Evolutionary conservation across 75 land plant species (phyloP).

Genomic region (Cunninghamia lanceolata): DNA sequence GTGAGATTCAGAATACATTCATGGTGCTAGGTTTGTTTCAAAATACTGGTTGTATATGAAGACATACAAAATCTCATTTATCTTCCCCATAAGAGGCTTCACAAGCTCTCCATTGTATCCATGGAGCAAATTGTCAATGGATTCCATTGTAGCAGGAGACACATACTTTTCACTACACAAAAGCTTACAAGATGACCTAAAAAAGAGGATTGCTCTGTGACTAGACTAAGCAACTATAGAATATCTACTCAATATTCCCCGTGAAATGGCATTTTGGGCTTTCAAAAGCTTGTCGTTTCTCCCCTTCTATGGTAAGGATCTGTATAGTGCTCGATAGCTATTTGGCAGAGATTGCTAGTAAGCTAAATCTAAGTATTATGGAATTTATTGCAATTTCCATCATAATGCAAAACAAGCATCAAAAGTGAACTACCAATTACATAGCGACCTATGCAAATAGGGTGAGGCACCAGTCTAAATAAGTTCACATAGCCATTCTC

Average conservation of each 20-base stretch:
- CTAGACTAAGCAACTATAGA: conserved; percentile 75
- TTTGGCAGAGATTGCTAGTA: conserved; percentile 62
- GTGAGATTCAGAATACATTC: too few species aligned
- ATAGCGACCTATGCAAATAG: too few species aligned
- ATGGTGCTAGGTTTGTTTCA: too few species aligned
- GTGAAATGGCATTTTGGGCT: conserved; percentile 30
- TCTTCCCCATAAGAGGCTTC: background rate
- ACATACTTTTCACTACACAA: conserved; percentile 77
- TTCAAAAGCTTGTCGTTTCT: conserved; percentile 24
- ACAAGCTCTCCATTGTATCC: too few species aligned
- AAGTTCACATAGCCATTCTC: too few species aligned
- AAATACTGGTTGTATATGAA: too few species aligned
- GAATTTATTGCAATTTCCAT: conserved; percentile 62
- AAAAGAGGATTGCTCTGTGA: conserved; percentile 58
- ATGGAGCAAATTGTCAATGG: background rate
- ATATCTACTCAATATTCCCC: conserved; percentile 63
- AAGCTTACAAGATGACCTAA: conserved; percentile 66
- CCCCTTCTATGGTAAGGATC: conserved; percentile 45
- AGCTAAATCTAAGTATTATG: conserved; percentile 41
- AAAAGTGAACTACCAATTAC: too few species aligned
- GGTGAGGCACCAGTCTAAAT: too few species aligned
- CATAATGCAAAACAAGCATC: conserved; percentile 44
- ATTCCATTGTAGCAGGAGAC: conserved; percentile 56
- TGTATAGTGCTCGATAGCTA: conserved; percentile 50
- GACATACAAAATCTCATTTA: too few species aligned